Base-by-base conservation (phyloP, 768 basidiomycete genomes). In the Russula olivacea region DNA sequence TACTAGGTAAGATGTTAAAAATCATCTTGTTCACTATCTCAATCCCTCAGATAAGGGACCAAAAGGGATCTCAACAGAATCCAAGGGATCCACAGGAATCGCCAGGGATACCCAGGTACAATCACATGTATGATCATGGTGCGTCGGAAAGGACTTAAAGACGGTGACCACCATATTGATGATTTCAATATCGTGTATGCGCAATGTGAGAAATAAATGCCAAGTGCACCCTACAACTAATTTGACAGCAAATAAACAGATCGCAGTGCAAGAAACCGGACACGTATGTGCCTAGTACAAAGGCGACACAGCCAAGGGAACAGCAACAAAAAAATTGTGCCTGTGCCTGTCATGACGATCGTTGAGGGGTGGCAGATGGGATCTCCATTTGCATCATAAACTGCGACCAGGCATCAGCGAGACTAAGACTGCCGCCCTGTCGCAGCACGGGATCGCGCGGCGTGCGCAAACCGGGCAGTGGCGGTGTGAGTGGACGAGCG, bases 341-440 rank as follows among this genome's bases (percentile, higher is more conserved):
- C 4, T 30, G 34, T 30, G 7, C 21, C 12, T 34, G 36, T 61
- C 45, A 61, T n/a, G 49, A 47, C 14, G 25, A 7, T 28, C 51
- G 43, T 25, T 61, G 59, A 9, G 53, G 25, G 8, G 41, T 25
- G 28, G 10, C 14, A 15, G 58, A 32, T 17, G 32, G 45, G 45
- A 52, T 41, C 49, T 59, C 61, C 60, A 61, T 68, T 49, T 61
- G 62, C 25, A 38, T 51, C 47, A 66, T 51, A 43, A 61, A 58
- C 36, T 63, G 61, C 12, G 58, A 59, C 64, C 64, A 58, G 17
- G 64, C 66, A 9, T 65, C 64, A 14, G 60, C 59, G 55, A 61
- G 64, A 17, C 60, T 59, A 52, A 67, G 64, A 51, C 43, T 40
- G 2, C 65, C 65, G 6, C 65, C 63, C 58, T 66, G 65, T 25